Conservation (phyloP, 2,329 filamentous ascomycete species). For the Emydomyces testavorans region DNA sequence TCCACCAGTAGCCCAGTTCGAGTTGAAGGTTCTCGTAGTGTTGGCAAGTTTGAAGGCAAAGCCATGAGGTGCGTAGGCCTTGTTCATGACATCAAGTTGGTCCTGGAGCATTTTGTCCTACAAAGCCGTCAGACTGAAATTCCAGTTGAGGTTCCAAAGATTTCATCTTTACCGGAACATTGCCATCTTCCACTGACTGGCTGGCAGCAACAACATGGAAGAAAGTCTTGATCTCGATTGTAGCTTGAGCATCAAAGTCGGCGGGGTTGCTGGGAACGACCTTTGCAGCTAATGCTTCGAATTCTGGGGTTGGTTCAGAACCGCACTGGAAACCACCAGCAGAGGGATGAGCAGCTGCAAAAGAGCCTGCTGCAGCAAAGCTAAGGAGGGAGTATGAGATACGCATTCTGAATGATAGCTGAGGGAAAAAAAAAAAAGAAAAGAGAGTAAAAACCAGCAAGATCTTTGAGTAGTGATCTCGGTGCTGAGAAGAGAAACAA, state of each 20-base stretch:
- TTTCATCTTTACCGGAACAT: conserved; percentile 9
- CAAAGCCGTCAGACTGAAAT: not conserved
- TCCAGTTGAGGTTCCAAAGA: not conserved
- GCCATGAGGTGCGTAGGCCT: conserved; percentile 34
- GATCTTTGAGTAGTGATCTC: too few relatives aligned
- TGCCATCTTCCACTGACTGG: conserved; percentile 26
- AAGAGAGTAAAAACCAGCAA: too few relatives aligned
- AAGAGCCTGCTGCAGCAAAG: not conserved
- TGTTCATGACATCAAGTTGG: conserved; percentile 14
- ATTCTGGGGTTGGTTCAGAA: not conserved
- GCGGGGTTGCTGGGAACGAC: not conserved
- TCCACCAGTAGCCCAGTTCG: conserved; percentile 43
- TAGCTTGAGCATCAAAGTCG: conserved; percentile 12
- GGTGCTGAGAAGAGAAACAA: too few relatives aligned
- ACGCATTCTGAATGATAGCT: not conserved
- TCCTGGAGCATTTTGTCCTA: conserved; percentile 11
- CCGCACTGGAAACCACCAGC: not conserved
- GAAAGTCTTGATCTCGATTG: conserved; percentile 33
- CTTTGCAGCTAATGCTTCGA: not conserved
- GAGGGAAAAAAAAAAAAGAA: not conserved
- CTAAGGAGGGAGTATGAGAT: not conserved
- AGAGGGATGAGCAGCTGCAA: not conserved
- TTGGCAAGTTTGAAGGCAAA: conserved; percentile 42
- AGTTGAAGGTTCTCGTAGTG: conserved; percentile 42
- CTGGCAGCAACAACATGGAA: conserved; percentile 33